Evolutionary conservation across 1,284 basidiomycete genomes (phyloP).

Genomic region (Rhizoctonia solani): DNA sequence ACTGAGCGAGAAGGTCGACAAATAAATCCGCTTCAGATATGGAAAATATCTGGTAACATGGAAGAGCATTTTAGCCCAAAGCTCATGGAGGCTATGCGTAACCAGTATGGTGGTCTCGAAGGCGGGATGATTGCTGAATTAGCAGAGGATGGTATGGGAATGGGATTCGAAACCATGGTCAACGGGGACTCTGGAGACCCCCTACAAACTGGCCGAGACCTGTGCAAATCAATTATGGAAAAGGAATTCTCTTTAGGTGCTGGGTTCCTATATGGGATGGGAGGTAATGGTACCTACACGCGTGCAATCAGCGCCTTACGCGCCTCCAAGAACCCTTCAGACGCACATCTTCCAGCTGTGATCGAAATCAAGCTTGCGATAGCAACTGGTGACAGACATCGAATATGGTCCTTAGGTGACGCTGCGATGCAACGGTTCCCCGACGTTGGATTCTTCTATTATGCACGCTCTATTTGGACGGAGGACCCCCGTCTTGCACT

Average conservation of each 20-base stretch:
- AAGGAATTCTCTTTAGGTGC: conserved; percentile 6
- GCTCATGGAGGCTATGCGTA: conserved; percentile 6
- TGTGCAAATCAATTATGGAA: conserved; percentile 5
- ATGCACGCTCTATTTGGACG: conserved; percentile 21
- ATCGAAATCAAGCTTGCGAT: conserved; percentile 15
- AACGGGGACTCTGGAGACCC: neutral
- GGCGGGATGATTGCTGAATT: conserved; percentile 29
- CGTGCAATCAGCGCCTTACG: conserved; percentile 10
- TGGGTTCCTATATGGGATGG: neutral
- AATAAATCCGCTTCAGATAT: conserved; percentile 9
- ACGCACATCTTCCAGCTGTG: conserved; percentile 6
- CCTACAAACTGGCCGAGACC: conserved; percentile 1
- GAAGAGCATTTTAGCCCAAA: conserved; percentile 21
- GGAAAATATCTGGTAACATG: neutral
- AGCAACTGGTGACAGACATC: neutral
- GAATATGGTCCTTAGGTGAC: neutral
- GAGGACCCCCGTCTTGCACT: conserved; percentile 14
- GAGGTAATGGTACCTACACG: neutral
- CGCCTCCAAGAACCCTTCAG: conserved; percentile 3
- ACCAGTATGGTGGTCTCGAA: conserved; percentile 27
- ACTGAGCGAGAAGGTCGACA: conserved; percentile 3
- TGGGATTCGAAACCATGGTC: neutral
- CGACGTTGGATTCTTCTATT: conserved; percentile 25
- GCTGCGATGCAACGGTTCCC: neutral
- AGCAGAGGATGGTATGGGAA: neutral